Percentiles rank a stretch among this genome's conserved stretches.
These are phyloP conservation scores for Raphanus hybrid DNA, from an alignment of 441 rosid genomes.

Conservation along the genomic window DNA sequence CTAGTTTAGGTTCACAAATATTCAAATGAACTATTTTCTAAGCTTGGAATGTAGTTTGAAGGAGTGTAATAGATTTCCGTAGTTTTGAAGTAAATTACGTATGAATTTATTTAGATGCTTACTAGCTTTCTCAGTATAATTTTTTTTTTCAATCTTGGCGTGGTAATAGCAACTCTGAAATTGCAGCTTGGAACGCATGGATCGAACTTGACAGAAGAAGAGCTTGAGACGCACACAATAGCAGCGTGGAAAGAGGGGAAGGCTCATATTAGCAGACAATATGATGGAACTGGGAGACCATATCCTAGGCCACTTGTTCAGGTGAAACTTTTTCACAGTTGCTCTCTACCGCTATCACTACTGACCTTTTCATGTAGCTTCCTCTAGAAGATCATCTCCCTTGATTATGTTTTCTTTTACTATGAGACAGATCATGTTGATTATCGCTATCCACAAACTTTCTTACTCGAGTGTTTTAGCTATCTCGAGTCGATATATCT, in stretches of 20 bases:
- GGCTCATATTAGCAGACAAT: constrained; percentile 61
- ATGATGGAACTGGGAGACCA: constrained; percentile 63
- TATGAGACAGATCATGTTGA: not conserved
- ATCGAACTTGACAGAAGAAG: constrained; percentile 84
- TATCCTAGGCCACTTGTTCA: constrained; percentile 61
- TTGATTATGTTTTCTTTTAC: constrained; percentile 2
- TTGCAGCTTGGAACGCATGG: constrained; percentile 80
- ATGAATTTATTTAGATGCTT: constrained; percentile 9
- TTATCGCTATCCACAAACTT: not conserved
- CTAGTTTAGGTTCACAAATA: not conserved
- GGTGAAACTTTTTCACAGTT: constrained; percentile 47
- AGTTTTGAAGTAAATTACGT: constrained; percentile 2
- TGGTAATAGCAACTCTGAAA: constrained; percentile 28
- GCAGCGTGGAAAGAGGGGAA: constrained; percentile 86
- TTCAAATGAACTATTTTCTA: constrained; percentile 10
- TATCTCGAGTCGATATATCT: not conserved
- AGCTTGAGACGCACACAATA: constrained; percentile 77
- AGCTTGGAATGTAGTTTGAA: not conserved
- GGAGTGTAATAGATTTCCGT: not conserved
- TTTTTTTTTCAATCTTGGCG: constrained; percentile 8
- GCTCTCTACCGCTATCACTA: constrained; percentile 6
- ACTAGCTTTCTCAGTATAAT: not conserved
- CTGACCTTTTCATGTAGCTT: constrained; percentile 12
- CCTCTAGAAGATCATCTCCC: not conserved
- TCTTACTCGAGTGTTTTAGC: not conserved